Evolutionary conservation across 2,329 filamentous ascomycete species (phyloP).

Genomic region (Penicillium vulpinum): DNA sequence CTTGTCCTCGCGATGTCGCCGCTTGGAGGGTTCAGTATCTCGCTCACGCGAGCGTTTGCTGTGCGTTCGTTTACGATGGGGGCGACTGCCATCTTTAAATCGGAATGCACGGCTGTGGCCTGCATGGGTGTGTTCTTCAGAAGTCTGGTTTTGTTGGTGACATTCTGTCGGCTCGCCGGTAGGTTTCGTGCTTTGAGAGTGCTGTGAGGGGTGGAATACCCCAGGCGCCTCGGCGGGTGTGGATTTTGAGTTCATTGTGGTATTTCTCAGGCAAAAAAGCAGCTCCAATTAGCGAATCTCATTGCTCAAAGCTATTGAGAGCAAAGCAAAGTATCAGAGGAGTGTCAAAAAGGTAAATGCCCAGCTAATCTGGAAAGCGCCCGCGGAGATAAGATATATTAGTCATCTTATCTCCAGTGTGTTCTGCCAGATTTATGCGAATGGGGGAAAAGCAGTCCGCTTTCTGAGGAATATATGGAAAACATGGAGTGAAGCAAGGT

Average conservation of each 20-base stretch:
- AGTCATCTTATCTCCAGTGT: constrained; percentile 3
- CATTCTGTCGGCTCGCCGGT: background rate
- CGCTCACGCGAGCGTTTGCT: constrained; percentile 1
- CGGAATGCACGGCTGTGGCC: background rate
- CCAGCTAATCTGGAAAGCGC: background rate
- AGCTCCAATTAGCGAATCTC: background rate
- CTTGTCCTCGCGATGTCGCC: constrained; percentile 23
- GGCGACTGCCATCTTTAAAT: constrained; percentile 19
- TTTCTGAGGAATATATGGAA: too few relatives aligned
- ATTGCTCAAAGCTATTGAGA: background rate
- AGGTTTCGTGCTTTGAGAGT: background rate
- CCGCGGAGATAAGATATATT: constrained; percentile 4
- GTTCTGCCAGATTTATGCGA: too few relatives aligned
- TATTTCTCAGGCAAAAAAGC: background rate
- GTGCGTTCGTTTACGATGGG: constrained; percentile 12
- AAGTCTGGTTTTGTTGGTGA: background rate
- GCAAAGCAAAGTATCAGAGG: background rate
- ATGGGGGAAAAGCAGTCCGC: too few relatives aligned
- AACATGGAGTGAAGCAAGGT: too few relatives aligned
- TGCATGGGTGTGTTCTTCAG: background rate
- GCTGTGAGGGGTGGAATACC: background rate
- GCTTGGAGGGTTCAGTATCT: constrained; percentile 22
- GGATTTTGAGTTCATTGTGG: background rate
- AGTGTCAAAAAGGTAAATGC: background rate
- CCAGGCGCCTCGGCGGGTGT: background rate